Base-by-base conservation (phyloP, 2,329 filamentous ascomycete genomes). In the Fonsecaea erecta region DNA sequence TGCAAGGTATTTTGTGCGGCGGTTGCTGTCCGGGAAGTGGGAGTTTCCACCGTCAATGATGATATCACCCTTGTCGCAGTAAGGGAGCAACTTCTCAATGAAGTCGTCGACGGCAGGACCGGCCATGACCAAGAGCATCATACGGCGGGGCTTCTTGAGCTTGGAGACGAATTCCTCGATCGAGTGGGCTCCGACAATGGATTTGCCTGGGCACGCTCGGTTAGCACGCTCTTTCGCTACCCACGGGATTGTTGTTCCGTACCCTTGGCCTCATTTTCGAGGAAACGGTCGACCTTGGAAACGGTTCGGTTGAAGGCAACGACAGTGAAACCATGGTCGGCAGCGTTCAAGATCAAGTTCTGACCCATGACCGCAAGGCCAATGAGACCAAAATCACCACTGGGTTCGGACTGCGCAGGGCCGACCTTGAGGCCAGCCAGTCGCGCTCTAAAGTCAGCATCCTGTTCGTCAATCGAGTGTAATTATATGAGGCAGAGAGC, bases 11-110 rank as follows among this genome's bases (percentile, higher is more conserved):
- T 91, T 85, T 80, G 92, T 93, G 77, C 95, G 92, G 82, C 95
- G 93, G 89, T 97, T 98, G 84, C 92, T 94, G 84, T 98, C 95
- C 77, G 95, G 95, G 88, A 91, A 99, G 86, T 98, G 95, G 72
- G 94, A 98, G 90, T 99, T 98, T 76, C 93, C 95, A 80, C 95
- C 95, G 78, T 99, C 95, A 76, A 99, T 98, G 86, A 99, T 96
- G 87, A 99, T 97, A 80, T 99, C 95, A 73, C 92, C 93, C 76
- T 86, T 78, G 79, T 93, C 89, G 71, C 94, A 84, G 77, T 91
- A 88, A 72, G 90, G 92, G 68, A 98, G 86, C 72, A 99, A 90
- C 74, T 89, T 89, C 87, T 97, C 93, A 77, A 99, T 98, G 90
- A 97, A 98, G 85, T 97, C 92, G 80, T 99, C 95, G 74, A 99